Base-by-base conservation (phyloP, 2,329 filamentous ascomycete species). In the Phialophora verrucosa region DNA sequence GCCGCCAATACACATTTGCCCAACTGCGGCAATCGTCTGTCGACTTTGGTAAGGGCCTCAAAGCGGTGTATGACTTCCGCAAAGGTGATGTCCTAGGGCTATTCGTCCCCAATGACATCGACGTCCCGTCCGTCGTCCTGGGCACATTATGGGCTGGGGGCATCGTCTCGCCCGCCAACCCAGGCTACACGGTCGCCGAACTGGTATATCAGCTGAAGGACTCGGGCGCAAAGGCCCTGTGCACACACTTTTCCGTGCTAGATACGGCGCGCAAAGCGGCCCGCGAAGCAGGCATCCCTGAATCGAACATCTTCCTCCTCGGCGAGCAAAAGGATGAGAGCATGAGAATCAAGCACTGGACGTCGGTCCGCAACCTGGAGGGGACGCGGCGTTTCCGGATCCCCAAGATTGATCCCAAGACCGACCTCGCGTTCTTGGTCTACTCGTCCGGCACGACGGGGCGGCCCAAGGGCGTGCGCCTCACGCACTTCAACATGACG, bases 361-460 rank as follows among this genome's bases (percentile, higher is more conserved):
- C 85, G 1, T 86, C 85, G 70, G 84, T 94, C 20, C 82, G 87
- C 62, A 88, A 91, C 70, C 85, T 87, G 23, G 47, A 61, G 6
- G 59, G 63, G 6, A 82, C 85, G 0, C 81, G 83, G 1, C 83
- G 85, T 69, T 87, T 85, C 73, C 83, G 86, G n/a, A 85, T 85
- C 63, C 82, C 87, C 4, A 88, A 85, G 72, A 79, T 92, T 59
- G 83, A 90, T 57, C 87, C 91, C 0, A 83, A 84, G 58, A 88
- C 87, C 64, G 92, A 97, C 75, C 77, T 95, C 29, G 90, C 92
- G 0, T 96, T 95, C 74, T 79, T 97, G 64, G 92, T 96, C 0
- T 97, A 96, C 77, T 92, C 89, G 58, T 93, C 90, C 7, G 94
- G 94, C 7, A 98, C 94, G 0, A 97, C 94, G 0, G 94, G 94